Conservation (phyloP, 495 filamentous ascomycete species). For the Aspergillus coremiiformis region DNA sequence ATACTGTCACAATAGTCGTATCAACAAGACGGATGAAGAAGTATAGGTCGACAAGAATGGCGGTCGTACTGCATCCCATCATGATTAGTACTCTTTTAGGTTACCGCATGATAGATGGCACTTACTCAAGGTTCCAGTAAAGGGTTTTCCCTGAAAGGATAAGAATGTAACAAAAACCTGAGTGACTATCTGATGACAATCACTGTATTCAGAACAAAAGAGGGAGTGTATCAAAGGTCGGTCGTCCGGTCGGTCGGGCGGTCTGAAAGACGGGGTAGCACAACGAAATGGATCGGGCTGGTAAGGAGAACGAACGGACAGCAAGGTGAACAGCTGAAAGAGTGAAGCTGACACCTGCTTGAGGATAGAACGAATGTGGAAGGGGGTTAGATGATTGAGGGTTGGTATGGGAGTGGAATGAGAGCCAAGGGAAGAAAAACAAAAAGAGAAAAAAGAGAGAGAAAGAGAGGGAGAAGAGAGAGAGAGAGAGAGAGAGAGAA, state of each 20-base stretch:
- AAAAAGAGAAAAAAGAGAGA: constrained; percentile 43
- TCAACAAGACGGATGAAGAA: not conserved
- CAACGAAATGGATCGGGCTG: constrained; percentile 9
- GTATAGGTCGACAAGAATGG: not conserved
- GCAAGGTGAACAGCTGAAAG: constrained; percentile 61
- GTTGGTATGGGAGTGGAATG: constrained; percentile 30
- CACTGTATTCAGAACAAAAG: not conserved
- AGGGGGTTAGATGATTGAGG: constrained; percentile 30
- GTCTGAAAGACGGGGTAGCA: constrained; percentile 1
- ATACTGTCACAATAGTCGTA: not conserved
- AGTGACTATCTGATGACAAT: not conserved
- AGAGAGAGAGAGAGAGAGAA: constrained; percentile 15
- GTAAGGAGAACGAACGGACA: constrained; percentile 43
- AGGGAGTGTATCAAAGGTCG: constrained; percentile 16
- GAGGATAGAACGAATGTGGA: constrained; percentile 19
- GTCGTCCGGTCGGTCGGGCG: constrained; percentile 7
- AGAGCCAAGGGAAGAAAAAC: constrained; percentile 39
- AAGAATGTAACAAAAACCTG: not conserved
- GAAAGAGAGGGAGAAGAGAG: constrained; percentile 21
- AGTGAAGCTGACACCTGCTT: constrained; percentile 74
- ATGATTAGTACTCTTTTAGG: not conserved
- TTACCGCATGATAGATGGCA: not conserved
- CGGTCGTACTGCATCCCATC: not conserved
- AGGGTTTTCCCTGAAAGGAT: not conserved
- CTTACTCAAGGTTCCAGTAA: constrained; percentile 4